Evolutionary conservation across 2,329 filamentous ascomycete species (phyloP), one percentile per base, ranked within the genome.

Genomic region (Cercospora sp.): DNA sequence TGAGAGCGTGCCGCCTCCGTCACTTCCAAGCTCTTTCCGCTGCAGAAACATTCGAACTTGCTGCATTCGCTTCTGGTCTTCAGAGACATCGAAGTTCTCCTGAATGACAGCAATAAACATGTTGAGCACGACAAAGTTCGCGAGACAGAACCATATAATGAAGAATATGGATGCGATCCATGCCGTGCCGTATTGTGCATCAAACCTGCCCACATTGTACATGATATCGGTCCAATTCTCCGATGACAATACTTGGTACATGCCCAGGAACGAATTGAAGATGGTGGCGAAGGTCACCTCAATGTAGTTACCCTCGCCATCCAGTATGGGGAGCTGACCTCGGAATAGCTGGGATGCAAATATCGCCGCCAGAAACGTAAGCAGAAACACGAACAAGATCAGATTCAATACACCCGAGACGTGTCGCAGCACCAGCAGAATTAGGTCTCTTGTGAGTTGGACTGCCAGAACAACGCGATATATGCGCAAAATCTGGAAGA

Each of bases 41-140:
- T 96, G 92, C 55, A 99, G 83, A 75, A 98, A 99, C 1, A 94
- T 92, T 76, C 94, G 94, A 69, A 99, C 94, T 80, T 99, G 96
- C 78, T 98, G 93, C 69, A 98, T 82, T 20, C 96, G 93, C 81
- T 99, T 99, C 79, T 98, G 94, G 77, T 99, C 96, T 78, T 99
- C 95, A 3, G 94, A 96, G 28, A 99, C 93, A 80, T 99, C 95
- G 78, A 99, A 99, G 76, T 97, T 99, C 78, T 99, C 95, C 79
- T 99, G 95, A 72, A 99, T 99, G 81, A 99, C 95, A 84, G 95
- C 95, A 91, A 99, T 98, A 84, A 99, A 99, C 95, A 99, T 99
- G 77, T 98, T 99, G 82, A 99, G 83, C 69, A 98, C 87, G 81
- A 99, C 96, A 78, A 98, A 94, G 79, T 96, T 97, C 5, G 93